Conservation (phyloP, 2,329 filamentous ascomycete genomes). For the Aureobasidium leucospermi region DNA sequence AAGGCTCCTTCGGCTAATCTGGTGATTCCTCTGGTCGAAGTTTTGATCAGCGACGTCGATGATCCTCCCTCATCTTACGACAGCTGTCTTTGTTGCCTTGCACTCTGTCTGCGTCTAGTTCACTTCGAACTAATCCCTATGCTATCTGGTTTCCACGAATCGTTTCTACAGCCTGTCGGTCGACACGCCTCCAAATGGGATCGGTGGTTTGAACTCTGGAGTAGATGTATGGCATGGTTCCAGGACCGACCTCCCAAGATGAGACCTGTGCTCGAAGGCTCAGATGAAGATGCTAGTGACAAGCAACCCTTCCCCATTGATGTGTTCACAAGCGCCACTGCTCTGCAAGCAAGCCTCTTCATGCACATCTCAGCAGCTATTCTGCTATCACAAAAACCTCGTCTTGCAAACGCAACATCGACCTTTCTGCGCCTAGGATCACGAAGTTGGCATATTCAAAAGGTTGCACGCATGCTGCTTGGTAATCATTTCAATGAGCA, state of each 20-base stretch:
- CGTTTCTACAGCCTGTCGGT: background rate
- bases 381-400: background rate
- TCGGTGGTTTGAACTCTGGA: constrained; percentile 3
- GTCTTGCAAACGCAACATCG: background rate
- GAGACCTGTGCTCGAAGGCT: background rate
- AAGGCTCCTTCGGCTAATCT: constrained; percentile 1
- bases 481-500: constrained; percentile 7
- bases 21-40: background rate
- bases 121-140: background rate
- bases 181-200: background rate
- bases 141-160: constrained; percentile 1
- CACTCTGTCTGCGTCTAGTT: background rate
- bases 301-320: background rate
- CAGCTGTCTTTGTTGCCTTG: background rate
- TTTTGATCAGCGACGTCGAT: background rate
- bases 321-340: constrained; percentile 2
- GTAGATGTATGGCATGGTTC: constrained; percentile 3
- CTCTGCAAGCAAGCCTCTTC: constrained; percentile 1
- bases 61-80: background rate
- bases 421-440: background rate
- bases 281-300: background rate
- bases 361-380: constrained; percentile 4
- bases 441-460: background rate
- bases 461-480: background rate
- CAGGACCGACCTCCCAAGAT: constrained; percentile 7